A percentile compares a stretch with the other conserved stretches of the same genome.
phyloP scores from a whole-genome alignment of 352 stramenopile species.

The Phytophthora melonis region DNA sequence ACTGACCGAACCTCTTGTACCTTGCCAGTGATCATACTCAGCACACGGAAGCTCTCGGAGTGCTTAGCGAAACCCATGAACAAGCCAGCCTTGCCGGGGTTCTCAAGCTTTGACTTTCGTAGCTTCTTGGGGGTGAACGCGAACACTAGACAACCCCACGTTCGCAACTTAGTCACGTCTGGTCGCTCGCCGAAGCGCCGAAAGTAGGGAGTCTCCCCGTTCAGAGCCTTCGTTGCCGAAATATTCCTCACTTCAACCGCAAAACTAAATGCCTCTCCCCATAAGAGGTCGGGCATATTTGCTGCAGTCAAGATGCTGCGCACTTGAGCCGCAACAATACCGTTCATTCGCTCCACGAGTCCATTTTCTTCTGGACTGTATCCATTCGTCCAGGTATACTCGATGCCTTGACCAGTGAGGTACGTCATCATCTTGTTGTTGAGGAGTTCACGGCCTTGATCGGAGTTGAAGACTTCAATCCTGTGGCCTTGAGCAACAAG shows the following conservation, averaged over 20 bases:
- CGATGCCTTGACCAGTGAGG: not conserved
- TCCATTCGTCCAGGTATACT: not conserved
- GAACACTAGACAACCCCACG: not conserved
- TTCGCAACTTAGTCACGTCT: not conserved
- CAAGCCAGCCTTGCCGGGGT: not conserved
- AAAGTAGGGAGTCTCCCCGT: not conserved
- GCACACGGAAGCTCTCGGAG: not conserved
- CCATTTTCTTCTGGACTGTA: not conserved
- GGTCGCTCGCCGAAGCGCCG: not conserved
- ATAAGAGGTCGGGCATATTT: not conserved
- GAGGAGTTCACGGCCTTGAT: not conserved
- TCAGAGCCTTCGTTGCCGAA: not conserved
- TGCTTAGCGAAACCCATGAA: not conserved
- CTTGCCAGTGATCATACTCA: not conserved
- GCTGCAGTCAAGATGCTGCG: not conserved
- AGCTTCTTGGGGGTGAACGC: not conserved
- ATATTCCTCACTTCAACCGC: not conserved
- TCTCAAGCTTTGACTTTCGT: not conserved
- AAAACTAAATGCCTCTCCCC: not conserved
- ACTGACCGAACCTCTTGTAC: not conserved
- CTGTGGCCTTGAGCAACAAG: not conserved
- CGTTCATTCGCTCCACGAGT: not conserved
- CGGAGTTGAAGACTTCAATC: not conserved
- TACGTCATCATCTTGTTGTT: not conserved
- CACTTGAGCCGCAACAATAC: not conserved